Base-by-base conservation (phyloP, 306 rosid genomes). In the Lathyrus tuberosus region DNA sequence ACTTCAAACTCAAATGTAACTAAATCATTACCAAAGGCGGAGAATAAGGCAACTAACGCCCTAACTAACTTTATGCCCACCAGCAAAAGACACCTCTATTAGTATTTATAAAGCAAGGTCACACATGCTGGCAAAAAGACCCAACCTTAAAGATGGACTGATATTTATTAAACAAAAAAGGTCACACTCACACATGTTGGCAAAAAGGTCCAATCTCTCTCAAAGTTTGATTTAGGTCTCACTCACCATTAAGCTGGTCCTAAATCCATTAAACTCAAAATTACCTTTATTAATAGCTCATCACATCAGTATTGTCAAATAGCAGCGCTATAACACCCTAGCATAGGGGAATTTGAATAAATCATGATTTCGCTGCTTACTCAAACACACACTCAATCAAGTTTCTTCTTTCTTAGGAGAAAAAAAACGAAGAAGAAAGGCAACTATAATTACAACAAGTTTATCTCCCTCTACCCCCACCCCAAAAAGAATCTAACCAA, bases 371-470 rank as follows among this genome's bases (percentile, higher is more conserved):
- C 6, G 24, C 15, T 0, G 3, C 18, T 53, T 3, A 53, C 33
- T 53, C 35, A 53, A 53, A 22, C 60, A 53, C 33, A 53, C 16
- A 11, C 33, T 57, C 40, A 14, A 30, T 5, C 37, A 65, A 48
- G 44, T 58, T 37, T 68, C 17, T 35, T 24, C 15, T 64, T 62
- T 28, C 63, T 6, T 57, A 28, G 40, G 1, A 13, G 3, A 17
- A 42, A 5, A 15, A 44, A 18, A 9, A 7, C n/a, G n/a, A 15
- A 13, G 7, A 48, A 7, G 4, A 37, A 70, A 30, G 8, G 17
- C n/a, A 69, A 37, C 42, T 24, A 61, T 47, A 41, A 53, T 44
- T 49, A 63, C 6, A 6, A 30, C 10, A 62, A 56, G 65, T 61
- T 52, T 17, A 73, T 38, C 41, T 12, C 38, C 31, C 62, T 24